Evolutionary conservation across 2,329 filamentous ascomycete genomes (phyloP), one percentile per base, ranked within the genome.

Genomic region (Aspergillus awamori): DNA sequence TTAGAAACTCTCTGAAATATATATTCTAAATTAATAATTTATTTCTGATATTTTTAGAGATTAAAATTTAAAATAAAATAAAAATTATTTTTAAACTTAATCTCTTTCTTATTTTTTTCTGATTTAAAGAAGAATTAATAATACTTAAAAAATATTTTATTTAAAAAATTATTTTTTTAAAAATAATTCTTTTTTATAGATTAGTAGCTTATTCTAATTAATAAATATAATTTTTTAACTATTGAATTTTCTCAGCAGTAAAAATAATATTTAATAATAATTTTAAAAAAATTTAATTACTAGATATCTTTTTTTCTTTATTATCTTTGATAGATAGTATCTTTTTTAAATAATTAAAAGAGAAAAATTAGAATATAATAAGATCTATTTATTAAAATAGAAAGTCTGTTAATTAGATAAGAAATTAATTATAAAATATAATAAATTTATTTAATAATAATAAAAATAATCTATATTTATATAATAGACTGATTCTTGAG

Each of bases 81-180:
- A 24, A n/a, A 15, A 20, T 15, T 39, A 39, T n/a, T 15, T 10
- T 41, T 39, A 10, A 39, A 39, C 26, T 15, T 54, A 41, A 54
- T 26, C n/a, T 41, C 5, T 24, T 6, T 3, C 3, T 26, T 26
- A 26, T 26, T 26, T 6, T 3, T 26, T 26, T 26, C 3, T 26
- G 3, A 26, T 26, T 26, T 26, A 26, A 2, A 26, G 3, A 3
- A 26, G 24, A 26, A 26, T 54, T 15, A 39, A 41, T 41, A 39
- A 11, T 22, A 54, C 41, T 8, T 54, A 41, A 54, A 41, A 54
- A 49, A 28, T 26, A 15, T 28, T 49, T 49, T 28, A 49, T 52
- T 39, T 43, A 15, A 36, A 51, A 13, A 53, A 43, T 53, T 17
- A 17, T 17, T 41, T 22, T 45, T 45, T n/a, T 17, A 11, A 2